phyloP scores from a whole-genome alignment of 2,329 filamentous ascomycete species.

The Aureobasidium mangrovei region DNA sequence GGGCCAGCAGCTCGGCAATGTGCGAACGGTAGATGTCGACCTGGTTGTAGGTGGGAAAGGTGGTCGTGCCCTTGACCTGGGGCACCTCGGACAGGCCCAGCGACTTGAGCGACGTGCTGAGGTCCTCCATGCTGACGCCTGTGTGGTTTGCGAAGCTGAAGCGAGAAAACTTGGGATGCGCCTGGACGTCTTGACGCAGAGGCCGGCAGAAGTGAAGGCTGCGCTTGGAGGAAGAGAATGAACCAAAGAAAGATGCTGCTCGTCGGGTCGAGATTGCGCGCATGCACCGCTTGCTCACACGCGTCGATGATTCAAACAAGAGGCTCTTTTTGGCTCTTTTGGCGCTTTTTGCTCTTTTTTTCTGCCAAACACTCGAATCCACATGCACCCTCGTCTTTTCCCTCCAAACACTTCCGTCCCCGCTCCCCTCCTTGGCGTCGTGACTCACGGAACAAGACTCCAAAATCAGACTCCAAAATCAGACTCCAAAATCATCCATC shows the following conservation, averaged over 20 bases:
- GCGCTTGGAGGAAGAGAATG: background rate
- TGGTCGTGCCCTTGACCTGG: constrained; percentile 31
- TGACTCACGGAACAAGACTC: no score
- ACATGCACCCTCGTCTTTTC: no score
- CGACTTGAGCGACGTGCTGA: constrained; percentile 28
- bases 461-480: no score
- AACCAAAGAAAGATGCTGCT: constrained; percentile 10
- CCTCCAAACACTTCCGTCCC: no score
- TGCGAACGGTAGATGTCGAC: constrained; percentile 73
- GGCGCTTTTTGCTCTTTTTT: background rate
- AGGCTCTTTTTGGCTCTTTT: background rate
- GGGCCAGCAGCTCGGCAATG: constrained; percentile 58
- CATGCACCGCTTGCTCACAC: constrained; percentile 1
- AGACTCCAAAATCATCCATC: no score
- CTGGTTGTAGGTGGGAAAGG: constrained; percentile 60
- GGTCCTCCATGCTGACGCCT: constrained; percentile 23
- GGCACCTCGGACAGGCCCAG: constrained; percentile 33
- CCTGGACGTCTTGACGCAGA: background rate
- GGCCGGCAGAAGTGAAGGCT: background rate
- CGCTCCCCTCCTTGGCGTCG: no score
- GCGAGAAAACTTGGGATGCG: background rate
- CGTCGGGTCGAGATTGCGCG: constrained; percentile 3
- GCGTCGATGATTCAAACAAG: constrained; percentile 1
- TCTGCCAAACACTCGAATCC: background rate
- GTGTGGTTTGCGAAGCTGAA: background rate